These are phyloP conservation scores for Erysimum pusillum DNA, from an alignment of 441 rosid genomes.

Conservation along the genomic window DNA sequence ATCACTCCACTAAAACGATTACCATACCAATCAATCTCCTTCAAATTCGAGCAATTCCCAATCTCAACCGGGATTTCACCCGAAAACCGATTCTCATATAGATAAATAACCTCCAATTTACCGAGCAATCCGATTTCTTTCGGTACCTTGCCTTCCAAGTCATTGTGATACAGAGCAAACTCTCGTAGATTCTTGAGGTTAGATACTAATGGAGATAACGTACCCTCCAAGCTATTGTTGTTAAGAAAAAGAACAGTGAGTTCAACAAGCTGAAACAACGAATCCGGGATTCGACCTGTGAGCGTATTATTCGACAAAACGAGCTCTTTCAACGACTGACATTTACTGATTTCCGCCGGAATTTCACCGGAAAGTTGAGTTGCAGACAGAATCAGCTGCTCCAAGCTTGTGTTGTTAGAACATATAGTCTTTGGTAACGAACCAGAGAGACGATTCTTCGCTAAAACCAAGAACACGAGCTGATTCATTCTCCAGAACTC, in stretches of 20 bases:
- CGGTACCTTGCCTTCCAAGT: slow-evolving; percentile 72
- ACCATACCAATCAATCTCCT: slow-evolving; percentile 71
- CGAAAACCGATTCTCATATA: slow-evolving; percentile 79
- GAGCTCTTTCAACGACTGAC: slow-evolving; percentile 65
- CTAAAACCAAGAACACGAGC: slow-evolving; percentile 60
- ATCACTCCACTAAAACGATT: slow-evolving; percentile 78
- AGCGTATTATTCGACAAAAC: slow-evolving; percentile 72
- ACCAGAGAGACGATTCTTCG: slow-evolving; percentile 66
- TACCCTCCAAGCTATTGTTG: slow-evolving; percentile 75
- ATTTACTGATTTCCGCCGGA: slow-evolving; percentile 66
- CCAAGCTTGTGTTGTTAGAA: slow-evolving; percentile 58
- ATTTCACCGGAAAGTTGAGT: slow-evolving; percentile 76
- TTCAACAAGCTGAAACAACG: slow-evolving; percentile 61
- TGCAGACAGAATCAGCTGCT: slow-evolving; percentile 58
- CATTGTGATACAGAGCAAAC: slow-evolving; percentile 69
- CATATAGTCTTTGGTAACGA: slow-evolving; percentile 68
- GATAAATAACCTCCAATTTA: slow-evolving; percentile 61
- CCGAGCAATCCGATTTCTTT: slow-evolving; percentile 71
- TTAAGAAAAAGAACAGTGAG: slow-evolving; percentile 70
- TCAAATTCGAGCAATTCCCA: slow-evolving; percentile 77
- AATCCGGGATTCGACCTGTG: slow-evolving; percentile 64
- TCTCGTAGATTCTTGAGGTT: slow-evolving; percentile 68
- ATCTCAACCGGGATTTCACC: slow-evolving; percentile 83
- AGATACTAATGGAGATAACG: slow-evolving; percentile 71
- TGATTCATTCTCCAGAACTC: slow-evolving; percentile 55